These are phyloP conservation scores for Cydonia oblonga DNA, from an alignment of 331 rosid species.

Conservation along the genomic window DNA sequence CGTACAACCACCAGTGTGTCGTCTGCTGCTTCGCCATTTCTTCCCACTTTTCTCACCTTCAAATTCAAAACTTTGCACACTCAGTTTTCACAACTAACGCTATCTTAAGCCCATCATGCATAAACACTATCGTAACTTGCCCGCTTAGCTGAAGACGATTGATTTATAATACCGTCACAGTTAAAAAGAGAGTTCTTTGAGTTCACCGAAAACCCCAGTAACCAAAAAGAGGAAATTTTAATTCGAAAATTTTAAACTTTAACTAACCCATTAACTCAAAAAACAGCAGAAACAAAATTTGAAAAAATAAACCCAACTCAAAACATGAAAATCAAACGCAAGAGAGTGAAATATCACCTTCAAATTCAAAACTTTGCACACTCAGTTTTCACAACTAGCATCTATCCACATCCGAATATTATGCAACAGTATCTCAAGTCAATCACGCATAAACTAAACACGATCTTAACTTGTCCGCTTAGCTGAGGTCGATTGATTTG, in stretches of 20 bases:
- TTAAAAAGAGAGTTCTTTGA: too few species aligned
- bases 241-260: background rate
- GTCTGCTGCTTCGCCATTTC: conserved; percentile 25
- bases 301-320: too few species aligned
- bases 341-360: background rate
- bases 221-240: background rate
- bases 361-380: background rate
- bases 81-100: background rate
- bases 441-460: too few species aligned
- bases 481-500: too few species aligned
- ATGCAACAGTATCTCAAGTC: rapidly evolving
- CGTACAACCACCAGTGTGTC: conserved; percentile 72
- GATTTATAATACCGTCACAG: too few species aligned
- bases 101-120: too few species aligned
- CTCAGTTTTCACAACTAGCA: background rate
- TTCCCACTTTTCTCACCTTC: conserved; percentile 12
- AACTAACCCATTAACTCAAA: background rate
- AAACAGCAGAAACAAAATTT: too few species aligned
- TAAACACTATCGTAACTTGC: too few species aligned
- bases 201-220: background rate
- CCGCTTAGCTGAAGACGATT: too few species aligned
- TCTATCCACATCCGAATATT: too few species aligned
- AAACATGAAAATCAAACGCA: background rate
- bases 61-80: background rate
- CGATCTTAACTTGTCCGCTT: too few species aligned